Evolutionary conservation across 2,329 filamentous ascomycete species (phyloP).

Genomic region (Nigrospora oryzae): DNA sequence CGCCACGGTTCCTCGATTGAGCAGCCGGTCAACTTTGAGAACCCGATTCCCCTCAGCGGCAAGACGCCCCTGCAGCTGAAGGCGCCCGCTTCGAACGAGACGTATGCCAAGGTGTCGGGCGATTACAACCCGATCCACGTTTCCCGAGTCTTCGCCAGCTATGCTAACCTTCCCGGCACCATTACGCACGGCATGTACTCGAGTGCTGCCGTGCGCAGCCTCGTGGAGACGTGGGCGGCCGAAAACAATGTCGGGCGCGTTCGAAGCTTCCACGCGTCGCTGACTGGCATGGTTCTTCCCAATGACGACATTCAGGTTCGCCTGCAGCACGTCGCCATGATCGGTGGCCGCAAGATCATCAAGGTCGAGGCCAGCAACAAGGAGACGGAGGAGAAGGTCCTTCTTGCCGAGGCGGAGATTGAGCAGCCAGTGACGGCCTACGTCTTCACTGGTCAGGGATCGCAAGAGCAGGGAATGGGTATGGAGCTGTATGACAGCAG

Average conservation of each 20-base stretch:
- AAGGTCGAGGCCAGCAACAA: slow-evolving; percentile 95
- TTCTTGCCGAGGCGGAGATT: slow-evolving; percentile 91
- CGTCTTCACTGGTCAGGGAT: slow-evolving; percentile 96
- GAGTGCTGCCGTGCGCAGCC: slow-evolving; percentile 86
- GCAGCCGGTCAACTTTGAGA: slow-evolving; percentile 95
- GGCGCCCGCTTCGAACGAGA: slow-evolving; percentile 93
- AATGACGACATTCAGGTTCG: slow-evolving; percentile 94
- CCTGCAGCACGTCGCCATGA: slow-evolving; percentile 95
- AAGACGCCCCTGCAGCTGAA: slow-evolving; percentile 83
- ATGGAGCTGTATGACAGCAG: slow-evolving; percentile 98
- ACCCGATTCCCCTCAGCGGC: slow-evolving; percentile 89
- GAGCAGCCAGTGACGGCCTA: slow-evolving; percentile 96
- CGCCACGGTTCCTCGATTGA: slow-evolving; percentile 88
- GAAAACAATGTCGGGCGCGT: slow-evolving; percentile 98
- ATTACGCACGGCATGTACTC: slow-evolving; percentile 99
- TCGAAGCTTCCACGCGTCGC: slow-evolving; percentile 89
- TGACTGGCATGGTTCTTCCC: slow-evolving; percentile 98
- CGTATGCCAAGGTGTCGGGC: slow-evolving; percentile 92
- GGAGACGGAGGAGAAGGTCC: slow-evolving; percentile 92
- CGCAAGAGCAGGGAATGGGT: slow-evolving; percentile 98
- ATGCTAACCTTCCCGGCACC: slow-evolving; percentile 90
- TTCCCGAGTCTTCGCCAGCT: slow-evolving; percentile 90
- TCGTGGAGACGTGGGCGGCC: slow-evolving; percentile 97
- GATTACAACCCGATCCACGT: slow-evolving; percentile 99
- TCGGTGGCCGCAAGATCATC: slow-evolving; percentile 97